Evolutionary conservation across 768 basidiomycete species (phyloP), one percentile per base, ranked within the genome.

Genomic region (Pleurotus platypus): DNA sequence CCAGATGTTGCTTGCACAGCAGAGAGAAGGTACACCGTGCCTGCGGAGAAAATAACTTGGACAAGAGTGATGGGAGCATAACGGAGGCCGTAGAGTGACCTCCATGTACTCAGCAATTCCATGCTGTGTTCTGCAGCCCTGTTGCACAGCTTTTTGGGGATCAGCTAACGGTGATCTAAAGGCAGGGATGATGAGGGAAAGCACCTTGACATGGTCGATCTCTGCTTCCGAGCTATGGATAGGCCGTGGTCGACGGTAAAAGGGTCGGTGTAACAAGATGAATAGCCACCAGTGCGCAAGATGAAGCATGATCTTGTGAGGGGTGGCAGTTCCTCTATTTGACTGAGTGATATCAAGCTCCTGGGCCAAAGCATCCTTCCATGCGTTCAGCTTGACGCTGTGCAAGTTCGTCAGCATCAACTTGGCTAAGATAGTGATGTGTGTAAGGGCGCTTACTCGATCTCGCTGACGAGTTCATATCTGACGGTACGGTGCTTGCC

Each of bases 201-300:
- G 22, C 57, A 80, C 82, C 71, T 83, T 83, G 63, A 81, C 78
- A 63, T 82, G 81, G 61, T 75, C 80, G 57, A 74, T 80, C 58
- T 72, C 74, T 57, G 43, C 55, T 5, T 73, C 76, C 11, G 66
- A 70, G 58, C 59, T 70, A 62, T 72, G 69, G 59, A 69, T 68
- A 58, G 69, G 67, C 58, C 75, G 69, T 55, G 74, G 59, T 59
- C 71, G 78, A 60, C 68, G 77, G 66, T 74, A 83, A 72, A 71
- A 82, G 0, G 84, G 84, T 2, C 85, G 75, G 58, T 86, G 82
- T 0, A 87, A 76, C 15, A 87, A 75, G 35, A 87, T 82, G 60
- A 80, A 77, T 15, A 79, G 67, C 79, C 83, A 85, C 75, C 81
- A 80, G 63, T 81, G 83, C 8, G 77, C 71, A 26, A 80, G 69